phyloP scores from a whole-genome alignment of 2,329 filamentous ascomycete species.

The Diaporthe humulicola region DNA sequence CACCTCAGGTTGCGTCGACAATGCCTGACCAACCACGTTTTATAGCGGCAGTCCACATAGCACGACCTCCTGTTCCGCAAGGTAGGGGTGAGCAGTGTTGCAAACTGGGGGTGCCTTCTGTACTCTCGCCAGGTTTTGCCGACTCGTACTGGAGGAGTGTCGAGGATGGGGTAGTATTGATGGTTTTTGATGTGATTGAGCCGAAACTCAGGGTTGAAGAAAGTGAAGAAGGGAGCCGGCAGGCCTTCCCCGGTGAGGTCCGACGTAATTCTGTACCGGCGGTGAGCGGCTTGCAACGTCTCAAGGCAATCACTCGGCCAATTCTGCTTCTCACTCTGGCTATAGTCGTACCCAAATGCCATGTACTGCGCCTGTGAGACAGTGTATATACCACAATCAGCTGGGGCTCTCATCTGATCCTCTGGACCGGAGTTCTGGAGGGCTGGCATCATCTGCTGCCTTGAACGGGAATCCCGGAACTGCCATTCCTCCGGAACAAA shows the following conservation, averaged over 20 bases:
- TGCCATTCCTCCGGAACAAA: neutral
- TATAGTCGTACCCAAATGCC: neutral
- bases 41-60: neutral
- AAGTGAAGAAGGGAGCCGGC: neutral
- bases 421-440: neutral
- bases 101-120: neutral
- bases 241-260: neutral
- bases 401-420: neutral
- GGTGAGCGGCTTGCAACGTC: neutral
- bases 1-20: slow-evolving; percentile 1
- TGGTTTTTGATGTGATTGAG: neutral
- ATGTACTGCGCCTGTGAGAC: neutral
- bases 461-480: neutral
- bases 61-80: slow-evolving; percentile 2
- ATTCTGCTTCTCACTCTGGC: neutral
- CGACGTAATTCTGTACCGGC: neutral
- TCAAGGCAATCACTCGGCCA: neutral
- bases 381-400: neutral
- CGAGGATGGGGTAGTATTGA: neutral
- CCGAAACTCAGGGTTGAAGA: neutral
- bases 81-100: neutral
- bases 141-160: neutral
- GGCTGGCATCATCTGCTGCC: too few species aligned
- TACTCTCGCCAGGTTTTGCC: neutral
- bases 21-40: neutral